Evolutionary conservation across 306 rosid species (phyloP).

Genomic region (Begonia peltatifolia): DNA sequence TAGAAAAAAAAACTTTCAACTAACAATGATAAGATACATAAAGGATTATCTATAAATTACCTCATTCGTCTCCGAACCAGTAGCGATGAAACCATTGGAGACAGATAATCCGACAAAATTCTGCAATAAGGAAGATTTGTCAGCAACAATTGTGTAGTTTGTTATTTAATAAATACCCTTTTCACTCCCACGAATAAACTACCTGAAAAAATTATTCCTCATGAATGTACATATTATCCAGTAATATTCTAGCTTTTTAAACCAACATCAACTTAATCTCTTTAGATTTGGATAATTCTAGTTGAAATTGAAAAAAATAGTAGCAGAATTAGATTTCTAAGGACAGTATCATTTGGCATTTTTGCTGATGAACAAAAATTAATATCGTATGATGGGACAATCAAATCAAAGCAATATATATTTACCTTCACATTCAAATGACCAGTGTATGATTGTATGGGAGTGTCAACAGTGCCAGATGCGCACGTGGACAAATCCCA

Average conservation of each 20-base stretch:
- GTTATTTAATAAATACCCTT: too few species aligned
- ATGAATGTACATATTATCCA: neutral
- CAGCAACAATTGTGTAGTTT: too few species aligned
- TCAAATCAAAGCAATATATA: neutral
- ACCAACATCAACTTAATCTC: too few species aligned
- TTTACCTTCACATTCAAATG: conserved; percentile 86
- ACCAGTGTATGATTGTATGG: conserved; percentile 69
- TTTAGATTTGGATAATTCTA: too few species aligned
- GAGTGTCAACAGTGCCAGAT: conserved; percentile 70
- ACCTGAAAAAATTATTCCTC: conserved; percentile 12
- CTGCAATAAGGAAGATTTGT: conserved; percentile 26
- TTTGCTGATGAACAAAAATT: too few species aligned
- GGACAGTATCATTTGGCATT: too few species aligned
- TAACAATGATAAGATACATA: too few species aligned
- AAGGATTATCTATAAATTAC: conserved; percentile 5
- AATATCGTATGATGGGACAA: neutral
- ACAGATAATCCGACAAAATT: conserved; percentile 96
- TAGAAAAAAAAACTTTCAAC: too few species aligned
- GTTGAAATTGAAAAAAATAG: too few species aligned
- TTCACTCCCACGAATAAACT: neutral
- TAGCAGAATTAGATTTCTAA: too few species aligned
- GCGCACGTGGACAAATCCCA: conserved; percentile 83
- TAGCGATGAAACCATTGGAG: conserved; percentile 87
- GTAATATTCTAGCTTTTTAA: neutral
- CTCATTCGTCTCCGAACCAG: conserved; percentile 98